Evolutionary conservation across 2,329 filamentous ascomycete genomes (phyloP), one percentile per base, ranked within the genome.

Genomic region (Colletotrichum godetiae): DNA sequence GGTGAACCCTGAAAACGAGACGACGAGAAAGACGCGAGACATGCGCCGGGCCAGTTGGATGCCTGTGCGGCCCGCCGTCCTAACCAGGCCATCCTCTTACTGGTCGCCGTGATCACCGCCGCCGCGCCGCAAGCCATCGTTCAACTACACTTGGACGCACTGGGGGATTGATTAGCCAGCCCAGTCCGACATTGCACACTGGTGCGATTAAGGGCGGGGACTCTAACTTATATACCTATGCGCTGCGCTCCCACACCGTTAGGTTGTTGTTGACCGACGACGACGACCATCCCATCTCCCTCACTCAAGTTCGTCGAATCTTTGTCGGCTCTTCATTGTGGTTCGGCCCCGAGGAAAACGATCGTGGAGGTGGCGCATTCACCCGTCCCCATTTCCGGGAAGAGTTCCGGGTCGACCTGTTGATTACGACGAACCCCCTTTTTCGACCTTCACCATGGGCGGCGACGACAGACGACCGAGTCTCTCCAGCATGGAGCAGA

Each of bases 401-500:
- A 49, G 27, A 57, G 56, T 52, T 66, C 52, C 46, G 56, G 27
- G 37, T 52, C 22, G 49, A 49, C n/a, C 29, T 52, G 15, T 33
- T 24, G 19, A 24, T 27, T 15, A n/a, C 60, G 27, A 33, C n/a
- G 29, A 24, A n/a, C 27, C 33, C 33, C 42, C 31, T 56, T 46
- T 58, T 10, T 35, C 29, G n/a, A 31, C 35, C 35, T 64, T 57
- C 46, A 42, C 70, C 24, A 74, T 73, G 69, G 70, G 70, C 52
- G 66, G 70, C 19, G 74, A 69, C 52, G 72, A 69, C 29, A 74
- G 72, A 68, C 59, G 75, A 57, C 56, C 53, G n/a, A 68, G 73
- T 68, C 64, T 65, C 61, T 58, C 61, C 58, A 64, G 72, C 75
- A 82, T 82, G 79, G 84, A 85, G 33, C 77, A 67, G 29, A 42